Base-by-base conservation (phyloP, 176 grass and related monocot species). In the Oryza meridionalis region DNA sequence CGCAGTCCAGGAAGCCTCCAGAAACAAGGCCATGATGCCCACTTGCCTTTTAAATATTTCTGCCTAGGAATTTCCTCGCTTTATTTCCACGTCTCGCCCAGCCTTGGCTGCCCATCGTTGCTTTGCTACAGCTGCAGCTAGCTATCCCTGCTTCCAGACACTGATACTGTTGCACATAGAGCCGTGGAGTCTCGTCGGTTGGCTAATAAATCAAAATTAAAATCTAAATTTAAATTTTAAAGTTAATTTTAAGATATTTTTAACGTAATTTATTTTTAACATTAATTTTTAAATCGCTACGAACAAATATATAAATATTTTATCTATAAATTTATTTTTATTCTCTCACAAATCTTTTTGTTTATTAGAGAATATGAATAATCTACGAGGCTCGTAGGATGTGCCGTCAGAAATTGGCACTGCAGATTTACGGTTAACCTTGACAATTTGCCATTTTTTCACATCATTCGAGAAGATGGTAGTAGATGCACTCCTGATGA, bases 1-100 rank as follows among this genome's bases (percentile, higher is more conserved):
- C 86, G 84, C 77, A 59, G 66, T 40, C 40, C 59, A 73, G 82
- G 94, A 97, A 97, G 91, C 26, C 89, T 94, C 94, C 83, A 90
- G 91, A 97, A 97, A 83, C 89, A 88, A 32, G 67, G 85, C 86
- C 79, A 79, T 90, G 62, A 44, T 63, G 64, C 12, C 86, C 72
- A 75, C 88, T 92, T 81, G 77, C 66, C 35, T 3, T 71, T 85
- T 88, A 85, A 66, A 83, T 84, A 81, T 75, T 73, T 77, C 26
- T 58, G 43, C 33, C 40, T 69, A 8, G 45, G 37, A 49, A 47
- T 51, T 84, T 81, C 10, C 10, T 27, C 14, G 69, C 13, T 67
- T 66, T 58, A 16, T 62, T 86, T 82, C 59, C 49, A 46, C 82
- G 65, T 65, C 55, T 27, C 65, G 4, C 12, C 12, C 35, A 37